Evolutionary conservation across 2,329 filamentous ascomycete genomes (phyloP).

Genomic region (Paracorniculantispora psalliotae): DNA sequence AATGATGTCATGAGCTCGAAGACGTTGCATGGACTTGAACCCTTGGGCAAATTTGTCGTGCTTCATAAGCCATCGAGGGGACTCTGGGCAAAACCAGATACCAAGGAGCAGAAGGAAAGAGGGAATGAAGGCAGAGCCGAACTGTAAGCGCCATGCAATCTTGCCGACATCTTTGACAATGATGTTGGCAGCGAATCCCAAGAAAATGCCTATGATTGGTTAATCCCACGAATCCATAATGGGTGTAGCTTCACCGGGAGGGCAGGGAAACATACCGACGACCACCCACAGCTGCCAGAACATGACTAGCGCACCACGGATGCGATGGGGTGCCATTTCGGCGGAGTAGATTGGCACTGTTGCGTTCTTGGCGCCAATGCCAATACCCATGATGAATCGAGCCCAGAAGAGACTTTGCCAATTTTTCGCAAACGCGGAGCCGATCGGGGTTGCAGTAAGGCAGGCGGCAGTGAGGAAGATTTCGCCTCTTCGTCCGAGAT

Average conservation of each 20-base stretch:
- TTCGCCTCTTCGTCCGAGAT: slow-evolving; percentile 60
- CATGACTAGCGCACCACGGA: slow-evolving; percentile 73
- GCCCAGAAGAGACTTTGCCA: slow-evolving; percentile 64
- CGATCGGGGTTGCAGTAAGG: slow-evolving; percentile 47
- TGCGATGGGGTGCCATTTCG: slow-evolving; percentile 60
- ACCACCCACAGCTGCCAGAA: slow-evolving; percentile 54
- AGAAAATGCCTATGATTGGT: slow-evolving; percentile 37
- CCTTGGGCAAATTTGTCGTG: slow-evolving; percentile 54
- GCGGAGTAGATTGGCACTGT: slow-evolving; percentile 68
- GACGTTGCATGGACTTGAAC: slow-evolving; percentile 44
- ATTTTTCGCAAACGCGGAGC: slow-evolving; percentile 53
- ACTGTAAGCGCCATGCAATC: slow-evolving; percentile 57
- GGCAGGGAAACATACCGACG: slow-evolving; percentile 11
- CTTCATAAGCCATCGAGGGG: slow-evolving; percentile 60
- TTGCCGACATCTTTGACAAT: slow-evolving; percentile 45
- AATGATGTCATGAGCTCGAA: slow-evolving; percentile 49
- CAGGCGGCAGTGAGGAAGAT: slow-evolving; percentile 57
- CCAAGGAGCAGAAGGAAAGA: slow-evolving; percentile 47
- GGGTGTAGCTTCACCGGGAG: slow-evolving; percentile 16
- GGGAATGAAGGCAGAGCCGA: slow-evolving; percentile 53
- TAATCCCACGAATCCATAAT: too few relatives aligned
- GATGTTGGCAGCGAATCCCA: slow-evolving; percentile 50
- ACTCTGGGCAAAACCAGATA: slow-evolving; percentile 62
- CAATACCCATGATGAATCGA: slow-evolving; percentile 63
- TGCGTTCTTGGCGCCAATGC: slow-evolving; percentile 60